Evolutionary conservation across 257 asterid genomes (phyloP).

Genomic region (Ocimum tenuiflorum): DNA sequence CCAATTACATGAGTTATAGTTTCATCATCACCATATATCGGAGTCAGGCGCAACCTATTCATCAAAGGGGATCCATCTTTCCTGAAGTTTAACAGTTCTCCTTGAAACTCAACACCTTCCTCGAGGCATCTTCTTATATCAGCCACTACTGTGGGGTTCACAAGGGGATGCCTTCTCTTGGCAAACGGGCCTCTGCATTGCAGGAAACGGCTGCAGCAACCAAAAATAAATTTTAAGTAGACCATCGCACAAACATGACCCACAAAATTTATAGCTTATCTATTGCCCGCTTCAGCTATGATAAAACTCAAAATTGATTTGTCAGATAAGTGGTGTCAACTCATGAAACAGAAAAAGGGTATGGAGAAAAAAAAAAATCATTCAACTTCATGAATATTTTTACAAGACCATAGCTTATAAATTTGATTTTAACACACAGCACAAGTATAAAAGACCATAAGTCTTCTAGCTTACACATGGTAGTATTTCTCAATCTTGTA

Average conservation of each 20-base stretch:
- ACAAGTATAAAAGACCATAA: not conserved
- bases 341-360: not conserved
- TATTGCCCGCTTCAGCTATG: not conserved
- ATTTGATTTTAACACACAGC: not conserved
- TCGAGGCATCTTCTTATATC: constrained; percentile 46
- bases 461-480: not conserved
- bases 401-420: not conserved
- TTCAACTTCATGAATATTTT: not conserved
- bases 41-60: constrained; percentile 43
- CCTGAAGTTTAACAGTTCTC: constrained; percentile 40
- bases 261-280: not conserved
- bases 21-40: constrained; percentile 43
- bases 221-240: constrained; percentile 18
- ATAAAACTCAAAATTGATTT: not conserved
- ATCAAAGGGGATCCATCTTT: constrained; percentile 45
- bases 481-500: not conserved
- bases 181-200: constrained; percentile 54
- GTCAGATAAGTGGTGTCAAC: not conserved
- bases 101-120: constrained; percentile 40
- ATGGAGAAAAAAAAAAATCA: not conserved
- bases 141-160: constrained; percentile 32
- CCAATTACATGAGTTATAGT: constrained; percentile 56
- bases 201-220: constrained; percentile 43
- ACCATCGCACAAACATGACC: not conserved
- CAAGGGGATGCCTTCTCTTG: constrained; percentile 48